A percentile compares a stretch with the other conserved stretches of the same genome.
Conservation (phyloP, 371 early-diverging fungal genomes). For the Chytridium lagenaria region DNA sequence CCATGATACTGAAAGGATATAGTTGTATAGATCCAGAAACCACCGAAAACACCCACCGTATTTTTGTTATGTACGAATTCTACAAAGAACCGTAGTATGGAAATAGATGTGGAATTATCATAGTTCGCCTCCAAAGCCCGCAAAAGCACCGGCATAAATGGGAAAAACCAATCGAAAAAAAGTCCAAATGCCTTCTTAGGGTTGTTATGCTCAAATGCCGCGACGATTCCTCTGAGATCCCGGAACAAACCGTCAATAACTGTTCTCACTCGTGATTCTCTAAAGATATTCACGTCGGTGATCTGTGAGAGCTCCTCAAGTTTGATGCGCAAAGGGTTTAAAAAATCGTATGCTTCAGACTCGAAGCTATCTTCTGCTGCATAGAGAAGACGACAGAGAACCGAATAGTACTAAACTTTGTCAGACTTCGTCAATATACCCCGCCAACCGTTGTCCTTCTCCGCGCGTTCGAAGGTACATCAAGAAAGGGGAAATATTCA, state of each 20-base stretch:
- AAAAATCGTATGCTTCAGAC: slow-evolving; percentile 72
- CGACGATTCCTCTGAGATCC: slow-evolving; percentile 81
- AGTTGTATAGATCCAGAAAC: background rate
- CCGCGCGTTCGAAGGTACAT: slow-evolving; percentile 58
- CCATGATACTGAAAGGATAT: background rate
- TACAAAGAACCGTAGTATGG: slow-evolving; percentile 74
- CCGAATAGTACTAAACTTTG: slow-evolving; percentile 68
- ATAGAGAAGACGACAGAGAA: slow-evolving; percentile 76
- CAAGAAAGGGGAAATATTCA: slow-evolving; percentile 73
- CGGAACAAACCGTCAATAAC: slow-evolving; percentile 68
- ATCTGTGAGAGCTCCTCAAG: slow-evolving; percentile 61
- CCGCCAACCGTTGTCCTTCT: slow-evolving; percentile 55
- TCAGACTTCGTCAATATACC: background rate
- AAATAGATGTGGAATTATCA: slow-evolving; percentile 66
- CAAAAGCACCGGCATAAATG: slow-evolving; percentile 66
- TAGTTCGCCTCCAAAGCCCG: slow-evolving; percentile 75
- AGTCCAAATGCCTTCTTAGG: slow-evolving; percentile 65
- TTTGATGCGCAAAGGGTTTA: slow-evolving; percentile 67
- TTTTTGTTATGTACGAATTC: slow-evolving; percentile 83
- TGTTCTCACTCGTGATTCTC: slow-evolving; percentile 43
- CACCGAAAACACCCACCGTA: slow-evolving; percentile 36
- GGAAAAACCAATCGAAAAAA: slow-evolving; percentile 86
- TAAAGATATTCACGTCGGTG: slow-evolving; percentile 53
- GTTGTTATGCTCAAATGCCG: slow-evolving; percentile 62
- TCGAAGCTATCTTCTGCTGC: slow-evolving; percentile 69